A percentile compares a stretch with the other conserved stretches of the same genome.
These are phyloP conservation scores for Globisporangium orthogonon DNA, from an alignment of 352 stramenopile species.

Conservation along the genomic window DNA sequence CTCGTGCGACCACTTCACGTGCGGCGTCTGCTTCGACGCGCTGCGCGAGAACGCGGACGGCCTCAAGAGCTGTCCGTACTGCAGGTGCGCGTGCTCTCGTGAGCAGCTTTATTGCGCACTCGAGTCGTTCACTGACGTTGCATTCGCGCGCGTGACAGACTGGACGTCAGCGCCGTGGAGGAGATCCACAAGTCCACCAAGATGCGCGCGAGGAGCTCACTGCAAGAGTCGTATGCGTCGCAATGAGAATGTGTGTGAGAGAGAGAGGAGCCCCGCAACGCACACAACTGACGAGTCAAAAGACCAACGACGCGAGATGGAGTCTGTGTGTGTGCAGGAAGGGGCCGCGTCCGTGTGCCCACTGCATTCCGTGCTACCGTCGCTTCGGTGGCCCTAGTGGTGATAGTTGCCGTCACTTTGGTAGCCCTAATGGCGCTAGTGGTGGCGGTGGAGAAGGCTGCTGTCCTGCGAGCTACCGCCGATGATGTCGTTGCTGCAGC, in stretches of 20 bases:
- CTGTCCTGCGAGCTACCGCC: neutral
- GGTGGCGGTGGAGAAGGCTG: neutral
- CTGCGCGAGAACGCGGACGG: slow-evolving; percentile 39
- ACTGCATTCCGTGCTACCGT: neutral
- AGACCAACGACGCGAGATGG: neutral
- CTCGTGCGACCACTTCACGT: slow-evolving; percentile 61
- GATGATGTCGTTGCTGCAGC: neutral
- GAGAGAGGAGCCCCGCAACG: neutral
- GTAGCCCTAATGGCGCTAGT: no score
- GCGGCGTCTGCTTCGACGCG: slow-evolving; percentile 45
- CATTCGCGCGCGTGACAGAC: neutral
- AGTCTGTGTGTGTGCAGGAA: neutral
- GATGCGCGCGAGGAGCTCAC: slow-evolving; percentile 24
- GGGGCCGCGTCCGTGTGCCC: slow-evolving; percentile 1
- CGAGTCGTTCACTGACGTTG: neutral
- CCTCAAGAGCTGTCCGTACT: slow-evolving; percentile 64
- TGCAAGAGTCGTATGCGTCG: slow-evolving; percentile 14
- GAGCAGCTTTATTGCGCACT: neutral
- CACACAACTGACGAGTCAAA: neutral
- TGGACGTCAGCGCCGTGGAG: slow-evolving; percentile 25
- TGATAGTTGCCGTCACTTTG: no score
- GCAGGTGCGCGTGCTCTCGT: slow-evolving; percentile 21
- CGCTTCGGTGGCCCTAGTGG: no score
- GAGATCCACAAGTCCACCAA: slow-evolving; percentile 51
- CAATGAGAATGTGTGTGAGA: neutral